phyloP scores from a whole-genome alignment of 1,284 basidiomycete genomes.

The Cryptococcus sp. region DNA sequence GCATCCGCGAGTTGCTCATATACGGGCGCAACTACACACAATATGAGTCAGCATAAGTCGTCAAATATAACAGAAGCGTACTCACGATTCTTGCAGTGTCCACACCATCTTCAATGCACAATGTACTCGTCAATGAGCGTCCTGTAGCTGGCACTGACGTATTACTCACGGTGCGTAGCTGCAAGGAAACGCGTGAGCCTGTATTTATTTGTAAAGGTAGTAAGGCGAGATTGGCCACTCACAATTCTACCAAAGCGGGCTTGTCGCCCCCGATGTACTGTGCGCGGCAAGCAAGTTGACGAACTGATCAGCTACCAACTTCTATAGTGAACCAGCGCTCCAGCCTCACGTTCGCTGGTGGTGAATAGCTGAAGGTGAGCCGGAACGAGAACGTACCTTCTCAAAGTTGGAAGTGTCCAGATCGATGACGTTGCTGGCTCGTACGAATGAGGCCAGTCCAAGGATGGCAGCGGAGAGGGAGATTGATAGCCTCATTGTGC shows the following conservation, averaged over 20 bases:
- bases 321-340: too few relatives aligned
- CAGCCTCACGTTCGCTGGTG: constrained; percentile 2
- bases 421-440: constrained; percentile 74
- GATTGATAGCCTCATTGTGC: constrained; percentile 63
- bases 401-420: constrained; percentile 77
- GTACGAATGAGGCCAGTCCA: constrained; percentile 58
- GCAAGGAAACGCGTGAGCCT: constrained; percentile 1
- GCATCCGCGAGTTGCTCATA: constrained; percentile 90
- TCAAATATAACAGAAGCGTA: not conserved
- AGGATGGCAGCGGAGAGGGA: constrained; percentile 63
- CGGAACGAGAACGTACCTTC: constrained; percentile 48
- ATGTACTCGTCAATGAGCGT: not conserved
- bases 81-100: constrained; percentile 55
- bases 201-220: not conserved
- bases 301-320: too few relatives aligned
- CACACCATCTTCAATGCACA: constrained; percentile 47
- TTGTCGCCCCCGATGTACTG: constrained; percentile 68
- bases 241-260: constrained; percentile 87
- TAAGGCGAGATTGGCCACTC: constrained; percentile 43
- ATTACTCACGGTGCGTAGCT: constrained; percentile 48
- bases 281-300: constrained; percentile 11
- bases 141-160: too few relatives aligned
- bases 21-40: constrained; percentile 67
- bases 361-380: not conserved
- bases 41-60: constrained; percentile 46